A percentile compares a stretch with the other conserved stretches of the same genome.
phyloP scores from a whole-genome alignment of 345 rosid genomes.

The Heritiera fomes region DNA sequence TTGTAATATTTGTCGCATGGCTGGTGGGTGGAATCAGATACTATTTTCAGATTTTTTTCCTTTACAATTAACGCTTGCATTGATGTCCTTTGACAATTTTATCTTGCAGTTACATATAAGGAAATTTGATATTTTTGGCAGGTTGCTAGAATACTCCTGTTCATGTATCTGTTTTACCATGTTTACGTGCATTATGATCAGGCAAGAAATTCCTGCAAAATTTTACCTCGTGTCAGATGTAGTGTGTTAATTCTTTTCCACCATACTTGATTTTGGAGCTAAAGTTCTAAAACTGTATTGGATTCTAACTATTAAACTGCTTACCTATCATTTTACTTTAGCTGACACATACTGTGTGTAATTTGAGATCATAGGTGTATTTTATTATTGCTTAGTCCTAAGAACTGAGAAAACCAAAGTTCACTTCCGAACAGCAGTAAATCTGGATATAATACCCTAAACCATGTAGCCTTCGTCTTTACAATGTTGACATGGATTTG shows the following conservation, averaged over 20 bases:
- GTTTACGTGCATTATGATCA: constrained; percentile 51
- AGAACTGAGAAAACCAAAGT: not conserved
- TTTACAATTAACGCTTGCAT: not conserved
- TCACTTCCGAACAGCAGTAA: not conserved
- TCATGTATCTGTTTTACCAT: constrained; percentile 53
- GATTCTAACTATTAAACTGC: not conserved
- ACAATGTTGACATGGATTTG: not conserved
- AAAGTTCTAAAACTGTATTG: not conserved
- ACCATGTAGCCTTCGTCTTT: not conserved
- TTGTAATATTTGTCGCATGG: constrained; percentile 54
- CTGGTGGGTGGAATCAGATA: constrained; percentile 37
- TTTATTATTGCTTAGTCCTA: not conserved
- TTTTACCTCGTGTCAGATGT: not conserved
- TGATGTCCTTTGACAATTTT: not conserved
- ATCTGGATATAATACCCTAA: not conserved
- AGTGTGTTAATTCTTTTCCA: not conserved
- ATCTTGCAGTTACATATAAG: not conserved
- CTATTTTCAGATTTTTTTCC: not conserved
- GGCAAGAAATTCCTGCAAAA: constrained; percentile 28
- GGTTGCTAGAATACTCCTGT: constrained; percentile 58
- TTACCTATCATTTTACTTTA: not conserved
- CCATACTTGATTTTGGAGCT: not conserved
- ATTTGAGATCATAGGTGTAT: not conserved
- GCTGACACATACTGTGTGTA: not conserved
- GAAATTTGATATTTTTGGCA: constrained; percentile 22